Evolutionary conservation across 352 stramenopile genomes (phyloP).

Genomic region (Globisporangium takayamanum): DNA sequence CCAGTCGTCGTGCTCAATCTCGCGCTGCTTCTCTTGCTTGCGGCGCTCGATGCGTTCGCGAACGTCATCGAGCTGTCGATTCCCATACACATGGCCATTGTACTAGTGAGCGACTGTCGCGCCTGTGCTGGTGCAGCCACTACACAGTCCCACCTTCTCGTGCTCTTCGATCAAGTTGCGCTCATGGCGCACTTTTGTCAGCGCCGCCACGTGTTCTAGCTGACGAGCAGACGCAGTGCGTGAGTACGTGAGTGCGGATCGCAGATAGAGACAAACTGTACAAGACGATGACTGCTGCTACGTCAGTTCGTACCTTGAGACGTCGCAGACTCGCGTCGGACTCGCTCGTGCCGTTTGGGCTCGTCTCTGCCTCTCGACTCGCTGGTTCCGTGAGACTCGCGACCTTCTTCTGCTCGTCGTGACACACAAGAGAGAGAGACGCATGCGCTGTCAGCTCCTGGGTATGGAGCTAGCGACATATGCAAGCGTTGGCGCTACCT

Average conservation of each 20-base stretch:
- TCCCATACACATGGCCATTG: not conserved
- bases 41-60: constrained; percentile 37
- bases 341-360: constrained; percentile 2
- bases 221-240: not conserved
- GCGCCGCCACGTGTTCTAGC: constrained; percentile 32
- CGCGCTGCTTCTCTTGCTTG: constrained; percentile 36
- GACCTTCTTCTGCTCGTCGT: not conserved
- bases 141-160: constrained; percentile 29
- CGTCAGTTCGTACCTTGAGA: constrained; percentile 25
- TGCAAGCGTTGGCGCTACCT: not conserved
- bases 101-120: too few relatives aligned
- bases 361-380: constrained; percentile 9
- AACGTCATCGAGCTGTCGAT: constrained; percentile 35
- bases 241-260: not conserved
- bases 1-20: constrained; percentile 42
- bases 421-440: not conserved
- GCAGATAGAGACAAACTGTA: constrained; percentile 4
- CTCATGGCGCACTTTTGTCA: constrained; percentile 46
- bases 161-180: constrained; percentile 51
- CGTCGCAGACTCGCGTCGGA: constrained; percentile 26
- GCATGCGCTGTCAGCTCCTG: not conserved
- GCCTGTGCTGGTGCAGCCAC: not conserved
- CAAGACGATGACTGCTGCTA: not conserved
- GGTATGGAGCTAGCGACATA: not conserved
- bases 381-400: constrained; percentile 8